Conservation (phyloP, 2,329 filamentous ascomycete genomes). For the Phialemonium atrogriseum region DNA sequence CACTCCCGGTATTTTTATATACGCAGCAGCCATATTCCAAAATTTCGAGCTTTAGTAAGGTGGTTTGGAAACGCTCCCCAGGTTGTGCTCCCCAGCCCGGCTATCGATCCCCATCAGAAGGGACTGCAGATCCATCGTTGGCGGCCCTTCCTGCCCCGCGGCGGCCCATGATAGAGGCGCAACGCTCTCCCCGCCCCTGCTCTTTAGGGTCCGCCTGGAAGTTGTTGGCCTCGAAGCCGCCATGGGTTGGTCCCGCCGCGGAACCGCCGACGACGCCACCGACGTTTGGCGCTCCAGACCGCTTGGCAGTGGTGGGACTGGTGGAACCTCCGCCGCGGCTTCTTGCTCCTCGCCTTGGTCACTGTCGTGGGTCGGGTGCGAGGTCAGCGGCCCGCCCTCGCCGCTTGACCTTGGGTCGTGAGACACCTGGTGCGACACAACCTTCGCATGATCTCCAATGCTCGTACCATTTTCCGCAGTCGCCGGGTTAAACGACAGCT, state of each 20-base stretch:
- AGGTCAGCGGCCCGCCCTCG: constrained; percentile 32
- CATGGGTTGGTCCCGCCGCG: constrained; percentile 1
- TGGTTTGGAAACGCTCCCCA: constrained; percentile 38
- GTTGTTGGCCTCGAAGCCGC: constrained; percentile 11
- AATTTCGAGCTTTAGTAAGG: too few relatives aligned
- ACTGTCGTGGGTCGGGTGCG: constrained; percentile 29
- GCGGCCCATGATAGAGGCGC: constrained; percentile 24
- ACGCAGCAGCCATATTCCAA: too few relatives aligned
- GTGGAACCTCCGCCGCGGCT: constrained; percentile 36
- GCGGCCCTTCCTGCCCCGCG: constrained; percentile 20
- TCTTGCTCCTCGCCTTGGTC: constrained; percentile 19
- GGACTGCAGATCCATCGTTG: constrained; percentile 37
- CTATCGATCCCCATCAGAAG: constrained; percentile 43
- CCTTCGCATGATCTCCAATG: too few relatives aligned
- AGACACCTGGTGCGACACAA: constrained; percentile 23
- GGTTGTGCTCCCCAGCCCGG: constrained; percentile 32
- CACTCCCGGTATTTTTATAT: too few relatives aligned
- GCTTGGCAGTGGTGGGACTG: constrained; percentile 46
- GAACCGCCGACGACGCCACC: not conserved
- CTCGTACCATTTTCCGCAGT: constrained; percentile 10
- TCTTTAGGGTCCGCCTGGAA: constrained; percentile 29
- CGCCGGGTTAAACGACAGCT: constrained; percentile 51
- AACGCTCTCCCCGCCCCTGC: constrained; percentile 29
- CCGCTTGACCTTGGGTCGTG: constrained; percentile 24
- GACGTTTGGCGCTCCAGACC: constrained; percentile 10